Evolutionary conservation across 257 asterid species (phyloP).

Genomic region (Catharanthus roseus): DNA sequence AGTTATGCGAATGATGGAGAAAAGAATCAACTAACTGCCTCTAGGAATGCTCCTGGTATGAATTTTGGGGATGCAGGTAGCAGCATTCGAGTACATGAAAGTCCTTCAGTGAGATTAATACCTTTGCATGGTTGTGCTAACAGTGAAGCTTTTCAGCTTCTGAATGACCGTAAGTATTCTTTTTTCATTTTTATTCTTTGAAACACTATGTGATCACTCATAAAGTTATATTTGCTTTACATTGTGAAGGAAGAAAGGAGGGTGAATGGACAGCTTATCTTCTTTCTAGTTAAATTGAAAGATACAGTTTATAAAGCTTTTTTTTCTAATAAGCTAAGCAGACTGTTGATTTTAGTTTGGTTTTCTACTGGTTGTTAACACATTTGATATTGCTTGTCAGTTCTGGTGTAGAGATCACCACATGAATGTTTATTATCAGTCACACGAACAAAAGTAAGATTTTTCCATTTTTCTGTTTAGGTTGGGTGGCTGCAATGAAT

Average conservation of each 20-base stretch:
- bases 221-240: neutral
- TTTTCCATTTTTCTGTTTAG: slow-evolving; percentile 32
- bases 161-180: slow-evolving; percentile 59
- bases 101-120: slow-evolving; percentile 41
- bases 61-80: slow-evolving; percentile 56
- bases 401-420: neutral
- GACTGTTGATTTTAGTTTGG: neutral
- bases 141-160: slow-evolving; percentile 68
- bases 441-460: neutral
- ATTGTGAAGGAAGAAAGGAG: neutral
- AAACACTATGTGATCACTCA: neutral
- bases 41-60: slow-evolving; percentile 40
- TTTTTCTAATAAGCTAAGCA: neutral
- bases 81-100: slow-evolving; percentile 38
- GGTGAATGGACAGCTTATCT: neutral
- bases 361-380: too few relatives aligned
- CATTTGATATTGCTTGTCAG: neutral
- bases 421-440: slow-evolving; percentile 1
- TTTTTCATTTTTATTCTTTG: neutral
- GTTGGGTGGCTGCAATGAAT: slow-evolving; percentile 78
- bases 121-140: slow-evolving; percentile 61
- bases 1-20: slow-evolving; percentile 62
- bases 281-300: neutral
- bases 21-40: slow-evolving; percentile 40
- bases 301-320: neutral